These are phyloP conservation scores for Leishmania braziliensis DNA, from an alignment of 208 protist species.

Conservation along the genomic window DNA sequence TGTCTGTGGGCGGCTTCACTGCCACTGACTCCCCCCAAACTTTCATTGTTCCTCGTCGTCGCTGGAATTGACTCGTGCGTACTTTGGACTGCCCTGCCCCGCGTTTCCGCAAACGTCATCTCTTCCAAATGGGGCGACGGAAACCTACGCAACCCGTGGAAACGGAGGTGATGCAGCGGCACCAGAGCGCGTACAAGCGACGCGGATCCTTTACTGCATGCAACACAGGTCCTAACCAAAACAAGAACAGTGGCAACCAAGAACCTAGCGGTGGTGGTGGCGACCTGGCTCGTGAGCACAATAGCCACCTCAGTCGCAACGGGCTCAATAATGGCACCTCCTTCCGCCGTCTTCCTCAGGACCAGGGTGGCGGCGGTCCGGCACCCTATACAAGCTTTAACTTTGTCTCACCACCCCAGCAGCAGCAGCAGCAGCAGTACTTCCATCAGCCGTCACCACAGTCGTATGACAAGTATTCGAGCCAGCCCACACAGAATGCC, in stretches of 20 bases:
- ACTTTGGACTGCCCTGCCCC: too few species aligned
- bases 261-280: not conserved
- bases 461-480: not conserved
- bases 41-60: constrained; percentile 9
- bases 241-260: not conserved
- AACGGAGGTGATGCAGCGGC: not conserved
- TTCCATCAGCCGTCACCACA: not conserved
- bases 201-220: not conserved
- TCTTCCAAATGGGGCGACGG: constrained; percentile 14
- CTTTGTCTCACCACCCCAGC: not conserved
- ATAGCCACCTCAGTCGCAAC: not conserved
- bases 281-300: not conserved
- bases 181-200: not conserved
- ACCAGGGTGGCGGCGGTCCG: not conserved
- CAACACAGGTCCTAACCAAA: not conserved
- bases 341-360: constrained; percentile 1
- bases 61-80: not conserved
- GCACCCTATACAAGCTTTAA: not conserved
- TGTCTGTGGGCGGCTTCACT: not conserved
- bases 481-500: not conserved
- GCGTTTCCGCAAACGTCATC: not conserved
- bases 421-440: not conserved
- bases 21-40: not conserved
- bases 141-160: constrained; percentile 4
- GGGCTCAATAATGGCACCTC: constrained; percentile 7